Base-by-base conservation (phyloP, 2,329 filamentous ascomycete genomes). In the Fusarium clavum region DNA sequence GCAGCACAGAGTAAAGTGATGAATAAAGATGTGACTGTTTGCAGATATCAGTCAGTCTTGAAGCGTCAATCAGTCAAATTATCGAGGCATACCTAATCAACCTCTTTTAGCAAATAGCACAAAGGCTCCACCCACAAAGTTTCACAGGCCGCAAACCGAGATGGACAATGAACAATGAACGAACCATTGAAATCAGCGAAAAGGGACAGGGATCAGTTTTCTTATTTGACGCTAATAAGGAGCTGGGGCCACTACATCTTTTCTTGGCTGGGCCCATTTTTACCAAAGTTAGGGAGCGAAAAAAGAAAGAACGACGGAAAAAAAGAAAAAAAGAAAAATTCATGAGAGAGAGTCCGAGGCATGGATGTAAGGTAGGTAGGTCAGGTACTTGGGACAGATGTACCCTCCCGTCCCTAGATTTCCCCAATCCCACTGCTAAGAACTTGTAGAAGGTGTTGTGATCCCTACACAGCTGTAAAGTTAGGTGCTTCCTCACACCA, bases 171-270 rank as follows among this genome's bases (percentile, higher is more conserved):
- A 53, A 60, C 24, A 58, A 62, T 52, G 27, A 59, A 53, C 51
- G 34, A 38, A 38, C 34, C 53, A 69, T 54, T 61, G 30, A 60
- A 30, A 67, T 49, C 45, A 45, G 24, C 18, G 11, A 51, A 44
- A 56, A 49, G 34, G 40, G 53, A 63, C 65, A 67, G 44, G 61
- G 65, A 63, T 59, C 29, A 67, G 59, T 55, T 67, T 34, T 60
- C 30, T 38, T 47, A 51, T 38, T 54, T 25, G 30, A 34, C 68
- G 46, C 59, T 68, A 71, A 47, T 7, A 47, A 22, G 61, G 59
- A 71, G 68, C 68, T 71, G 60, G 64, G 59, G 57, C 69, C 69
- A 69, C 54, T 71, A 61, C 69, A 62, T 67, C 63, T 71, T 71
- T 59, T 63, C 62, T 47, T 64, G 30, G 66, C 64, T 49, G 57